A percentile compares a stretch with the other conserved stretches of the same genome.
These are phyloP conservation scores for Xylaria nigripes DNA, from an alignment of 495 filamentous ascomycete genomes.

Conservation along the genomic window DNA sequence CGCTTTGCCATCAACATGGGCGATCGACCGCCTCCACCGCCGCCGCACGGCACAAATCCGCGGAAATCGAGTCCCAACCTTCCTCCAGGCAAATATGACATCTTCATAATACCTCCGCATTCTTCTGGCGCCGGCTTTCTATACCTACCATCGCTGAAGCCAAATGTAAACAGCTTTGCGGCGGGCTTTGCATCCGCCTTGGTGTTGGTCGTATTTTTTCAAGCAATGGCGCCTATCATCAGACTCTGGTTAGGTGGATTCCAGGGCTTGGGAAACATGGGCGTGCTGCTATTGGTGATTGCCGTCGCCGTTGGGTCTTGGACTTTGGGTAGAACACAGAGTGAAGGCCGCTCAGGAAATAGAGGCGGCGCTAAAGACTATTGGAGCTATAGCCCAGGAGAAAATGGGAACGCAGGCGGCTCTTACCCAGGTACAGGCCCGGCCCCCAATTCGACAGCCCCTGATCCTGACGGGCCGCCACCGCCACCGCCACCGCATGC, in stretches of 20 bases:
- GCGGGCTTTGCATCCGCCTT: conserved; percentile 73
- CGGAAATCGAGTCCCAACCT: conserved; percentile 46
- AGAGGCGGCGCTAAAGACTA: conserved; percentile 22
- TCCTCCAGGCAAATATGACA: conserved; percentile 83
- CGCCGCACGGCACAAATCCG: conserved; percentile 61
- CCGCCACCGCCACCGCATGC: conserved; percentile 34
- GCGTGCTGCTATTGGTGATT: conserved; percentile 52
- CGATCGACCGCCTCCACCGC: conserved; percentile 44
- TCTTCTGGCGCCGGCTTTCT: conserved; percentile 84
- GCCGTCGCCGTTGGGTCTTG: conserved; percentile 68
- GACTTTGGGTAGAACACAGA: conserved; percentile 61
- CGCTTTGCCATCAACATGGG: conserved; percentile 31
- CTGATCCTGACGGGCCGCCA: conserved; percentile 25
- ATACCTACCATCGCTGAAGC: conserved; percentile 81
- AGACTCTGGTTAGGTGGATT: conserved; percentile 59
- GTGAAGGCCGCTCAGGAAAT: conserved; percentile 32
- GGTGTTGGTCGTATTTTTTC: conserved; percentile 54
- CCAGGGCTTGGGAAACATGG: conserved; percentile 51
- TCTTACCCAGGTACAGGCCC: conserved; percentile 19
- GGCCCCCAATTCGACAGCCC: conserved; percentile 14
- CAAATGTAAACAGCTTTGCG: conserved; percentile 82
- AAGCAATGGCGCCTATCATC: conserved; percentile 59
- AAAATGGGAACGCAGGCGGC: conserved; percentile 16
- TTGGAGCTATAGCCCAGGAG: conserved; percentile 19
- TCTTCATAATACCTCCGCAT: conserved; percentile 94